Evolutionary conservation across 257 asterid genomes (phyloP), one percentile per base, ranked within the genome.

Genomic region (Pogostemon cablin): DNA sequence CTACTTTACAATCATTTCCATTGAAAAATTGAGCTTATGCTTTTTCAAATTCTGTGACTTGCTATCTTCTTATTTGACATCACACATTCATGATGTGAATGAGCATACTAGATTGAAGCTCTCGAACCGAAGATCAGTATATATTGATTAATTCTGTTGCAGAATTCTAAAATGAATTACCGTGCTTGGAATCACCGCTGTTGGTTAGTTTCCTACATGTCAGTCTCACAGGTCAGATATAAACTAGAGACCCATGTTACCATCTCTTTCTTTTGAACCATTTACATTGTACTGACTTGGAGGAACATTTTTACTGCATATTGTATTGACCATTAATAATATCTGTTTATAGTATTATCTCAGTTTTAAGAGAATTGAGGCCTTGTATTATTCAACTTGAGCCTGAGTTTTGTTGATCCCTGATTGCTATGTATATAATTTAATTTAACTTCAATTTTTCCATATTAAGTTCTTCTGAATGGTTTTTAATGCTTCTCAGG

Each of bases 181-280:
- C 99, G 95, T 70, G 99, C 97, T 79, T 91, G 99, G 99, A 88
- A 83, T 83, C 95, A 95, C 80, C 91, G 91, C 44, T 89, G 90
- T 86, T 95, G 99, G 99, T 79, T 91, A 78, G 96, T 86, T 81
- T 77, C 95, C 73, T 89, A 87, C 90, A 89, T 91, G 98, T 75
- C 88, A 42, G 74, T n/a, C 34, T 80, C 83, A 59, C 96, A 86
- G 95, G 95, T 92, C 55, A 77, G 90, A 55, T 67, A 69, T 62
- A 38, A n/a, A 44, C 3, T 7, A 32, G 39, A 4, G 44, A 38
- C 3, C 32, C 32, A 25, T 12, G 17, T 55, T 42, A 17, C 9
- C 60, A 3, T 10, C 9, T 39, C 11, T 9, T 4, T 41, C 43
- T 49, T 38, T 71, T 67, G 8, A 55, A 68, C 71, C 56, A 72